phyloP scores from a whole-genome alignment of 441 rosid genomes.

The Brassica hybrid region DNA sequence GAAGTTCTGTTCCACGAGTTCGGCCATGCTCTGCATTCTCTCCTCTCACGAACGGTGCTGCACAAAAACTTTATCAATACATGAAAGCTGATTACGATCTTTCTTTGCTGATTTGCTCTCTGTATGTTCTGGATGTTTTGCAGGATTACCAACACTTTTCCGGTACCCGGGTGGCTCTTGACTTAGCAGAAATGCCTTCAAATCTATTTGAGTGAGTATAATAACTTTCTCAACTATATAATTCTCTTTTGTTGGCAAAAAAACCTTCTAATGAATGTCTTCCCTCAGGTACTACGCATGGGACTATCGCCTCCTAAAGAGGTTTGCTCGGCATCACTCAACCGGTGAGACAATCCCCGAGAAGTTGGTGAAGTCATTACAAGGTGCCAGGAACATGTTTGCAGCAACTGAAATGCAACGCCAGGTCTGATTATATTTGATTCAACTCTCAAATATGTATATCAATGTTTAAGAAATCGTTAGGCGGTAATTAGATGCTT shows the following conservation, averaged over 20 bases:
- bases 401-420: slow-evolving; percentile 97
- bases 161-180: slow-evolving; percentile 92
- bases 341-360: slow-evolving; percentile 90
- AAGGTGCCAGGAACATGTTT: slow-evolving; percentile 87
- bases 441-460: slow-evolving; percentile 17
- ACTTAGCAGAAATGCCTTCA: slow-evolving; percentile 96
- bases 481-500: too few species aligned
- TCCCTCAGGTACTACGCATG: slow-evolving; percentile 79
- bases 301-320: slow-evolving; percentile 83
- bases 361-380: slow-evolving; percentile 81
- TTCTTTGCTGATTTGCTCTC: slow-evolving; percentile 25
- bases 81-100: too few species aligned
- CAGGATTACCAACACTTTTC: slow-evolving; percentile 98
- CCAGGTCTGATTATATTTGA: slow-evolving; percentile 65
- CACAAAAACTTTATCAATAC: too few species aligned
- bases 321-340: slow-evolving; percentile 86
- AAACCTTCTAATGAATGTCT: slow-evolving; percentile 22
- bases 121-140: slow-evolving; percentile 38
- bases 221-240: not conserved
- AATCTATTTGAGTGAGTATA: slow-evolving; percentile 95
- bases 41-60: slow-evolving; percentile 90
- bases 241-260: not conserved
- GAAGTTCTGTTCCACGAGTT: slow-evolving; percentile 98
- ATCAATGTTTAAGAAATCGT: not conserved
- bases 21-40: slow-evolving; percentile 95